Conservation (phyloP, 371 early-diverging fungal genomes). For the Mycotypha africana region DNA sequence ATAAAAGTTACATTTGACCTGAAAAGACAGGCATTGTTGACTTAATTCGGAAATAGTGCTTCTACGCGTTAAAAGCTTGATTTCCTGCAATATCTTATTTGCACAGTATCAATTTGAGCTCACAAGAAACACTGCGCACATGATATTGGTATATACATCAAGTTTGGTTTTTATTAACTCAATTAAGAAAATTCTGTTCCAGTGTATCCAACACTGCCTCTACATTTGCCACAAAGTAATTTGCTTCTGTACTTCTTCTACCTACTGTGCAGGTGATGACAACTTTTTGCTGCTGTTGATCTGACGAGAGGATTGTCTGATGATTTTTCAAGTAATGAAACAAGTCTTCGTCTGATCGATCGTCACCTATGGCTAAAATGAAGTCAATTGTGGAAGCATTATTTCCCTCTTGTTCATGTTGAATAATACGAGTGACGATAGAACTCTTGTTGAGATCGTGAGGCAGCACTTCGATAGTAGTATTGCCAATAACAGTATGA, state of each 20-base stretch:
- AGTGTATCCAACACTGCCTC: constrained; percentile 38
- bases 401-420: constrained; percentile 45
- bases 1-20: too few relatives aligned
- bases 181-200: too few relatives aligned
- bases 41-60: too few relatives aligned
- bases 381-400: too few relatives aligned
- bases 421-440: constrained; percentile 50
- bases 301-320: too few relatives aligned
- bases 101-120: too few relatives aligned
- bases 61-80: too few relatives aligned
- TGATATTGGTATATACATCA: too few relatives aligned
- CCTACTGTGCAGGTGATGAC: constrained; percentile 59
- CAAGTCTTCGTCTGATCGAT: constrained; percentile 82
- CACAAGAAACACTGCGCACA: too few relatives aligned
- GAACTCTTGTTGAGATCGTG: constrained; percentile 66
- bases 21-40: too few relatives aligned
- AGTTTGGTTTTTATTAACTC: too few relatives aligned
- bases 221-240: constrained; percentile 50
- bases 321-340: constrained; percentile 67
- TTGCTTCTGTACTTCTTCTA: constrained; percentile 52
- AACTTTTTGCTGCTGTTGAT: constrained; percentile 28
- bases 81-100: too few relatives aligned
- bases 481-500: constrained; percentile 86
- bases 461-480: constrained; percentile 85
- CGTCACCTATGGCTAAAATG: constrained; percentile 73